Conservation (phyloP, 106 monocot genomes). For the Gastrodia elata region DNA sequence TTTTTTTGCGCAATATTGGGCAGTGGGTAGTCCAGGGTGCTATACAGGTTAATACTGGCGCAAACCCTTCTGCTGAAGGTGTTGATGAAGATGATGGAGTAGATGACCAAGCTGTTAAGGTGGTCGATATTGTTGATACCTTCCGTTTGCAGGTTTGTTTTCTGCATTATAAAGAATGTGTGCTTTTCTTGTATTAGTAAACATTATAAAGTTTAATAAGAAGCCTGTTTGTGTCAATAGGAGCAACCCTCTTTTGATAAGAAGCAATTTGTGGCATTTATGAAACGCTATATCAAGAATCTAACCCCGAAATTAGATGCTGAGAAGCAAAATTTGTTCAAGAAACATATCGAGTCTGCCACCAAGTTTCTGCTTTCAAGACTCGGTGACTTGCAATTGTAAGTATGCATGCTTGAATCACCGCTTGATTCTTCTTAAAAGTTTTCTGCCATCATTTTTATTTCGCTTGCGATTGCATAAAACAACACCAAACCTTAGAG, state of each 20-base stretch:
- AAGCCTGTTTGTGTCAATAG: slow-evolving; percentile 18
- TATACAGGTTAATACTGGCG: slow-evolving; percentile 68
- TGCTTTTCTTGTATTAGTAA: neutral
- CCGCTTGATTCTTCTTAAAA: neutral
- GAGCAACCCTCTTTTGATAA: slow-evolving; percentile 88
- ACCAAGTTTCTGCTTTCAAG: slow-evolving; percentile 73
- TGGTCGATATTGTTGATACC: slow-evolving; percentile 83
- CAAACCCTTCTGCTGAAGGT: slow-evolving; percentile 91
- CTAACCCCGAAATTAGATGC: slow-evolving; percentile 41
- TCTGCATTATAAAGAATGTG: too few species aligned
- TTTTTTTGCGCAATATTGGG: neutral
- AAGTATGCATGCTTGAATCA: slow-evolving; percentile 12
- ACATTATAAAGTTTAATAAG: neutral
- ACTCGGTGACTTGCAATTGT: slow-evolving; percentile 85
- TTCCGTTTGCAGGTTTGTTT: slow-evolving; percentile 72
- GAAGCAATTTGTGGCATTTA: slow-evolving; percentile 63
- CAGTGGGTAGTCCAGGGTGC: slow-evolving; percentile 86
- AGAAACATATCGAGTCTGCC: slow-evolving; percentile 68
- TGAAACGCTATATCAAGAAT: slow-evolving; percentile 60
- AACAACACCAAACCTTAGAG: too few species aligned
- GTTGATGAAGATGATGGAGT: slow-evolving; percentile 76
- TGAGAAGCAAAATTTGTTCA: slow-evolving; percentile 52
- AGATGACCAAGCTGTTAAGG: slow-evolving; percentile 63
- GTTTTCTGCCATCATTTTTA: neutral
- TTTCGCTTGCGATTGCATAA: neutral